Evolutionary conservation across 2,329 filamentous ascomycete genomes (phyloP).

Genomic region (Aspergillus fumigatiaffinis): DNA sequence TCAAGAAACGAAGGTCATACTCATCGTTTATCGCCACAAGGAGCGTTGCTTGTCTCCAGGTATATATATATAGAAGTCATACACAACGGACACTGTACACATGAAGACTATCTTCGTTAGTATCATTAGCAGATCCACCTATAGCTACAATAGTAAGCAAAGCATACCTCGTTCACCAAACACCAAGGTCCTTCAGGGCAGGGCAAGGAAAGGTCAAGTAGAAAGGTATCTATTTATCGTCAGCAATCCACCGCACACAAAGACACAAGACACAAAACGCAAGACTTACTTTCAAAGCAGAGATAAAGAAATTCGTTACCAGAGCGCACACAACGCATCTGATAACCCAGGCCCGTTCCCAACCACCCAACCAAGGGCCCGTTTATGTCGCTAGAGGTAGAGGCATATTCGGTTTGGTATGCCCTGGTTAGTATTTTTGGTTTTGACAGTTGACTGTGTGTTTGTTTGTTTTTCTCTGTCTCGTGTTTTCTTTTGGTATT

Average conservation of each 20-base stretch:
- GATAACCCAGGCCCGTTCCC: constrained; percentile 18
- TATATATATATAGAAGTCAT: too few species aligned
- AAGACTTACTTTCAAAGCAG: not conserved
- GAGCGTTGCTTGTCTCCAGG: too few species aligned
- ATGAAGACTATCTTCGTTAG: too few species aligned
- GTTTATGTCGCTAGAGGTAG: not conserved
- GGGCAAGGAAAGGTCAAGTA: not conserved
- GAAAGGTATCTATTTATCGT: not conserved
- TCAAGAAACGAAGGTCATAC: too few species aligned
- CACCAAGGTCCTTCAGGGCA: not conserved
- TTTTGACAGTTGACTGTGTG: too few species aligned
- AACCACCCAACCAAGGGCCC: constrained; percentile 14
- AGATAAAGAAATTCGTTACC: not conserved
- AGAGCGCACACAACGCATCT: constrained; percentile 1
- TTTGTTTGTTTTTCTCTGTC: not conserved
- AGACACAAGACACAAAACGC: not conserved
- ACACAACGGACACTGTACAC: too few species aligned
- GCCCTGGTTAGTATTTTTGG: constrained; percentile 2
- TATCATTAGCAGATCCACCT: too few species aligned
- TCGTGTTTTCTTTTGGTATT: not conserved
- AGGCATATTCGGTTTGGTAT: not conserved
- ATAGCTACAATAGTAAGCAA: too few species aligned
- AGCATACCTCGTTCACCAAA: too few species aligned
- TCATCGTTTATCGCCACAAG: too few species aligned
- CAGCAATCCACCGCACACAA: not conserved